Evolutionary conservation across 2,329 filamentous ascomycete species (phyloP), one percentile per base, ranked within the genome.

Genomic region (Aspergillus pseudonomiae): DNA sequence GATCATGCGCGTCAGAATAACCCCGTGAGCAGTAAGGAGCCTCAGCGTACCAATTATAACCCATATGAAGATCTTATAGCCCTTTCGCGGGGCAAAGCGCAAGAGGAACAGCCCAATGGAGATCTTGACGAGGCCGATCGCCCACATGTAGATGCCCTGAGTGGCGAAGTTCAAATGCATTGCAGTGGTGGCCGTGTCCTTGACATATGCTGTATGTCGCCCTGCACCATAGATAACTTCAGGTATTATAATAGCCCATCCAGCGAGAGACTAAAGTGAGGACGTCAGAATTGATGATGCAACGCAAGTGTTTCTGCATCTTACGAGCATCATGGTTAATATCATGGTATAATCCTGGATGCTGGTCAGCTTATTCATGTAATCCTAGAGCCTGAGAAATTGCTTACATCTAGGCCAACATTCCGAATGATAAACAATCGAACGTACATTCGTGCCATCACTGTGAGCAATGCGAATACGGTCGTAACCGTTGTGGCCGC

Each of bases 161-260:
- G 67, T 75, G 58, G 78, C 70, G 39, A 81, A 82, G 57, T 81
- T 81, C 57, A 82, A 62, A 63, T 80, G 79, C 68, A 81, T 74
- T 2, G 78, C 82, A 1, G 64, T 70, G 54, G 75, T 75, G n/a
- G 78, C 65, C 4, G 68, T 66, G 0, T 71, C 67, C 1, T 76
- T 67, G 50, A 85, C 77, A 62, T 84, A 79, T 14, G 77, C 77
- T 3, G 77, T 72, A 54, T 85, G 83, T 54, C 73, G 74, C 6
- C 83, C 83, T n/a, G 79, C 81, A 3, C 82, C 83, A 52, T 80
- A 73, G 1, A 71, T 60, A 3, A 84, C 78, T 55, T 82, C 73
- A 0, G 74, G 74, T 16, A 83, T 73, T 52, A 83, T 72, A 28
- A 83, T 55, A 2, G 72, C 77, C 60, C 80, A 75, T 1, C 80